Evolutionary conservation across 805 yeast species (phyloP).

Genomic region (Schizosaccharomyces japonicus): DNA sequence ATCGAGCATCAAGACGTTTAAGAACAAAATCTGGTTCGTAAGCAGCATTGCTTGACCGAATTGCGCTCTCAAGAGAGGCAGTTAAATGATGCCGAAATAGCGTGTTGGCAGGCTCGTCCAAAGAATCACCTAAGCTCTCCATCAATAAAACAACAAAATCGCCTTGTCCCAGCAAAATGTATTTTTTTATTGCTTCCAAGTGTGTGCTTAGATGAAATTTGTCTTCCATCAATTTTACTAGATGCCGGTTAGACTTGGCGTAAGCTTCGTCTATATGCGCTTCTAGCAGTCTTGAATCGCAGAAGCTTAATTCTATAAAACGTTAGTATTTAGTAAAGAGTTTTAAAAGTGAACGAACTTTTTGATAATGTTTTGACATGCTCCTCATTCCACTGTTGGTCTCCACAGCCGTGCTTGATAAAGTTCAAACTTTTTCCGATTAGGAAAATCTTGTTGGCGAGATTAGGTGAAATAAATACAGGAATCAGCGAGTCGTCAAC

Average conservation of each 20-base stretch:
- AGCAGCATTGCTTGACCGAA: constrained; percentile 19
- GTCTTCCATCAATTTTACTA: constrained; percentile 26
- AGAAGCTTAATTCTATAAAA: constrained; percentile 10
- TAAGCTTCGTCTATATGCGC: constrained; percentile 19
- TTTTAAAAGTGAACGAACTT: constrained; percentile 7
- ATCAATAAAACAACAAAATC: constrained; percentile 56
- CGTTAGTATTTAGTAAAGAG: too few species aligned
- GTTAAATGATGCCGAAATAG: constrained; percentile 45
- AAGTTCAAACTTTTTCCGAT: constrained; percentile 54
- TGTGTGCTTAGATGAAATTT: constrained; percentile 30
- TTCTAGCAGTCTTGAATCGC: constrained; percentile 11
- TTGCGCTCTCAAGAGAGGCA: constrained; percentile 38
- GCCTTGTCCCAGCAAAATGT: constrained; percentile 50
- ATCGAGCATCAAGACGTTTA: constrained; percentile 54
- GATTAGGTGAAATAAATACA: constrained; percentile 15
- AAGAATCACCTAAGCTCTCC: constrained; percentile 26
- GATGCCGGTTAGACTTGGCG: constrained; percentile 27
- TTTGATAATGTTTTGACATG: constrained; percentile 6
- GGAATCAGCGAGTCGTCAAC: constrained; percentile 18
- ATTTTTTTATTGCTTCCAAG: constrained; percentile 36
- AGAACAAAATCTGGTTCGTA: constrained; percentile 20
- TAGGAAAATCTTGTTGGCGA: constrained; percentile 15
- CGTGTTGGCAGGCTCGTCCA: constrained; percentile 37
- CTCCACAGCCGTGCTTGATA: constrained; percentile 40
- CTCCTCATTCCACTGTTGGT: constrained; percentile 32